Evolutionary conservation across 2,329 filamentous ascomycete genomes (phyloP), one percentile per base, ranked within the genome.

Genomic region (Aspergillus udagawae): DNA sequence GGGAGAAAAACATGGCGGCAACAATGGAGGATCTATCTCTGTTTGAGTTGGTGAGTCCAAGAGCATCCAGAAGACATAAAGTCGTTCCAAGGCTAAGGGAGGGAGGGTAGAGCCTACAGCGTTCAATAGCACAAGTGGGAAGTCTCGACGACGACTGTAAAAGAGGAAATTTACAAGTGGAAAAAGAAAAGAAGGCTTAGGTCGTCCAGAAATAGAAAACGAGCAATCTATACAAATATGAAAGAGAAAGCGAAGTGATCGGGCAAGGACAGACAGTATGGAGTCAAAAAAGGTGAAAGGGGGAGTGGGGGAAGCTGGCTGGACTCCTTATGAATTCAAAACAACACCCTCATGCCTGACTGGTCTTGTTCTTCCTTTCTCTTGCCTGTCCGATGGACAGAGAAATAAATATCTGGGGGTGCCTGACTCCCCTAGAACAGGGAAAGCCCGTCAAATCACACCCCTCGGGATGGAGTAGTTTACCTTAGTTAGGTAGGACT

Each of bases 1-100:
- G 65, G 7, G 73, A 74, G 55, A 70, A 76, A 27, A 76, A 70
- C 75, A 78, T 77, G 53, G 44, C 61, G 17, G 21, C 9, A 27
- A 47, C 4, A 25, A 14, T 47, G 21, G 27, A 12, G 10, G 21
- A 23, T 23, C 21, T 45, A 14, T 23, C 21, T 25, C 14, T 14
- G 23, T 10, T 28, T n/a, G 42, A 32, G 20, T 44, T 47, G 21
- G 25, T 10, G 6, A 14, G 32, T 35, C 17, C 32, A 35, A 35
- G 14, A 35, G 32, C 32, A 35, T 35, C 14, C 32, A 17, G 2
- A 35, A 17, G 32, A 35, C 32, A 17, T 35, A 4, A 35, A 35
- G 32, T 35, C 14, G 14, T 35, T 17, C 14, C 29, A 29, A 41
- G 48, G 25, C 23, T 21, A 47, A 25, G 23, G 12, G 10, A 47